A percentile compares a stretch with the other conserved stretches of the same genome.
phyloP scores from a whole-genome alignment of 495 filamentous ascomycete genomes.

The Ramalina intermedia region DNA sequence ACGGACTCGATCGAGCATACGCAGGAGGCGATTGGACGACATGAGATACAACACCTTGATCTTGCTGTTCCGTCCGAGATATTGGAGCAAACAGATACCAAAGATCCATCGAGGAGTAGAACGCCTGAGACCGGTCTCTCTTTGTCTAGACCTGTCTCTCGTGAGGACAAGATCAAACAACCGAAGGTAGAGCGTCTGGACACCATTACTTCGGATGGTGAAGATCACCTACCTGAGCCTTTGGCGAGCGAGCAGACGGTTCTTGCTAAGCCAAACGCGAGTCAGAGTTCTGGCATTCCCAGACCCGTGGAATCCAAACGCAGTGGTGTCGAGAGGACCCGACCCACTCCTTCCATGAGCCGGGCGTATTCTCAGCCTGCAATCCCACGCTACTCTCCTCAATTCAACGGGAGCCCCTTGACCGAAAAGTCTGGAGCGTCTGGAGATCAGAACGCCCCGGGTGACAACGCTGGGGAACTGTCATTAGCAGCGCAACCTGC shows the following conservation, averaged over 20 bases:
- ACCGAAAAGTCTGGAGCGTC: neutral
- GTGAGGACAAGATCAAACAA: too few species aligned
- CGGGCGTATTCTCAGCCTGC: constrained; percentile 60
- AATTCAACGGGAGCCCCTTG: neutral
- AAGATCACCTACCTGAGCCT: too few species aligned
- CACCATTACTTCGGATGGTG: too few species aligned
- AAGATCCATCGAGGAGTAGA: neutral
- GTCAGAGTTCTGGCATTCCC: constrained; percentile 34
- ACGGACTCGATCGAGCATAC: too few species aligned
- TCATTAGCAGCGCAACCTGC: neutral
- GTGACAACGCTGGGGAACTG: neutral
- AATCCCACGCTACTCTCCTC: too few species aligned
- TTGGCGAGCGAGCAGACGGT: too few species aligned
- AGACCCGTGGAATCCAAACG: constrained; percentile 32
- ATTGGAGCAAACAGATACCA: neutral
- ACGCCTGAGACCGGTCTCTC: neutral
- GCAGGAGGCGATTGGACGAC: neutral
- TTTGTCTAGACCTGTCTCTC: too few species aligned
- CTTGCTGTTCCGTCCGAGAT: constrained; percentile 41
- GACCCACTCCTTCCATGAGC: neutral
- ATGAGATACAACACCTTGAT: constrained; percentile 51
- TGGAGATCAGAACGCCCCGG: neutral
- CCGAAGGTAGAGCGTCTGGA: too few species aligned
- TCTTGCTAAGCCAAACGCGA: neutral
- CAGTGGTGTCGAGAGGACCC: constrained; percentile 9